Conservation (phyloP, 176 grass and related monocot genomes). For the Ensete ventricosum region DNA sequence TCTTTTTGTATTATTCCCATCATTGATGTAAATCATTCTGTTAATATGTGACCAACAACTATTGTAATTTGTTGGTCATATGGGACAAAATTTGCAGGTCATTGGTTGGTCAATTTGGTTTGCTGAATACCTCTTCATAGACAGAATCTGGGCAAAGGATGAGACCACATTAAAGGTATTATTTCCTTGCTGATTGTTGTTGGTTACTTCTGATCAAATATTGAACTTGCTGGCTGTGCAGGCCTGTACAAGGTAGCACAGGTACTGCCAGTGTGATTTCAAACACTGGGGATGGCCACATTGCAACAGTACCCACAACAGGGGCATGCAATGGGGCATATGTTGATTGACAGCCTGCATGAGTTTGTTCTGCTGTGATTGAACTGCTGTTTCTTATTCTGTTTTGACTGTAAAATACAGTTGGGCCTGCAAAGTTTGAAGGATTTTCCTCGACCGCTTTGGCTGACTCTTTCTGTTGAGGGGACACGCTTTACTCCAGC, state of each 20-base stretch:
- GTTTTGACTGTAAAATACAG: slow-evolving; percentile 21
- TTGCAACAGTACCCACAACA: too few species aligned
- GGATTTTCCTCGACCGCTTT: slow-evolving; percentile 84
- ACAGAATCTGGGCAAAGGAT: slow-evolving; percentile 83
- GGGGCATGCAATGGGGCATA: too few species aligned
- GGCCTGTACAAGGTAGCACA: too few species aligned
- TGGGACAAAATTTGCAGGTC: slow-evolving; percentile 29
- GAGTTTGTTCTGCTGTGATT: neutral
- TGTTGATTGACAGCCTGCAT: too few species aligned
- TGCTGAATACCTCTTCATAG: slow-evolving; percentile 76
- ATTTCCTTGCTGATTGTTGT: neutral
- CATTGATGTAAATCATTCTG: too few species aligned
- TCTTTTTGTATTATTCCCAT: too few species aligned
- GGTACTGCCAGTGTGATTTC: too few species aligned
- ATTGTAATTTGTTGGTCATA: too few species aligned
- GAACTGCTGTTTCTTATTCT: neutral
- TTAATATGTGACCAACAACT: too few species aligned
- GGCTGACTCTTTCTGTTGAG: slow-evolving; percentile 90
- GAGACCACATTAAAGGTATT: slow-evolving; percentile 64
- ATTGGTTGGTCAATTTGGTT: slow-evolving; percentile 89
- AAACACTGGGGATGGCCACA: too few species aligned
- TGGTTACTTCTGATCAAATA: too few species aligned
- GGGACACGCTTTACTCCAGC: slow-evolving; percentile 75
- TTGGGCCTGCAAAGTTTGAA: slow-evolving; percentile 66
- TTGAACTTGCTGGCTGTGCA: neutral